Evolutionary conservation across 2,329 filamentous ascomycete species (phyloP).

Genomic region (Botryotinia globosa): DNA sequence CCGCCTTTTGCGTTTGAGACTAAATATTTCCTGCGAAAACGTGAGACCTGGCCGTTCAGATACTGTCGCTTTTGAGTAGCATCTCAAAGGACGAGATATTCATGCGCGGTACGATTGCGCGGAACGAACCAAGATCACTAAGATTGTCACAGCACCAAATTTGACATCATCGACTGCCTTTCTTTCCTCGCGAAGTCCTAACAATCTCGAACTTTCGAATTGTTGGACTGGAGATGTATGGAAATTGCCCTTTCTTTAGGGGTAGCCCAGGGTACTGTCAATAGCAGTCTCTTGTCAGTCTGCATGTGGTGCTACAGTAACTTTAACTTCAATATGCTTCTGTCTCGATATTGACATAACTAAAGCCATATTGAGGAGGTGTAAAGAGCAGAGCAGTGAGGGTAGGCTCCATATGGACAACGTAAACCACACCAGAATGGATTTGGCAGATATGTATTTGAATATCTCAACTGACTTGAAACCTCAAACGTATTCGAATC

Average conservation of each 20-base stretch:
- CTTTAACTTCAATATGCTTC: not conserved
- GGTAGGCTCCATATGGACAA: not conserved
- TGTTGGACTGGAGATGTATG: not conserved
- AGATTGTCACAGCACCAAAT: not conserved
- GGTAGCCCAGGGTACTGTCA: not conserved
- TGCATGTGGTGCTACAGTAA: not conserved
- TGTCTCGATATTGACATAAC: not conserved
- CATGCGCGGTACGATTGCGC: not conserved
- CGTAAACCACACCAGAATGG: not conserved
- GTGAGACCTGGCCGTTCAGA: not conserved
- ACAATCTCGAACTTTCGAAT: not conserved
- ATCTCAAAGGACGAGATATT: not conserved
- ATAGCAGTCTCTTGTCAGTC: not conserved
- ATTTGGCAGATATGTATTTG: not conserved
- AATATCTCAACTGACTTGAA: not conserved
- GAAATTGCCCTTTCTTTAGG: not conserved
- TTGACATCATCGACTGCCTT: not conserved
- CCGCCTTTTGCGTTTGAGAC: not conserved
- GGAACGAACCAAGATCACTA: not conserved
- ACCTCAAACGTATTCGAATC: not conserved
- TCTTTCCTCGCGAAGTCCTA: not conserved
- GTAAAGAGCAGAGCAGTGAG: not conserved
- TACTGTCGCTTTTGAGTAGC: not conserved
- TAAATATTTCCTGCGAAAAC: not conserved
- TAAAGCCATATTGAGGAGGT: not conserved